Base-by-base conservation (phyloP, 2,329 filamentous ascomycete species). In the Cladorrhinum sp. region DNA sequence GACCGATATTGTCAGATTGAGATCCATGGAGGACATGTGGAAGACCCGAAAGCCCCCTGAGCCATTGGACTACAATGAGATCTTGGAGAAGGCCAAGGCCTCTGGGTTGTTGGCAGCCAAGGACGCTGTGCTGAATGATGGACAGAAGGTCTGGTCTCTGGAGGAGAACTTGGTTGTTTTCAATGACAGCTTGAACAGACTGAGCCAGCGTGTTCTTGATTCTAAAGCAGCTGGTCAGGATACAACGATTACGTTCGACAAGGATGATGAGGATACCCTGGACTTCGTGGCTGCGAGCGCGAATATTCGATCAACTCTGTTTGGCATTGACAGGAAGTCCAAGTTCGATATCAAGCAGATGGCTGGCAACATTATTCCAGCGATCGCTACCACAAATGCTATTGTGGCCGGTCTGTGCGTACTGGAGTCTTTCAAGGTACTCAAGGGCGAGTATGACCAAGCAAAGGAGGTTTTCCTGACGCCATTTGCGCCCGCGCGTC, bases 291-390 rank as follows among this genome's bases (percentile, higher is more conserved):
- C 92, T 1, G 87, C 95, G 0, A 91, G 89, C 67, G 92, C 93
- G 27, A 99, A 99, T 70, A 84, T 99, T 23, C 86, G 95, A 50
- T 95, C 93, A 1, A 81, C 85, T 23, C 82, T 96, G n/a, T 99
- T 99, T 71, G 89, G 87, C 59, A 96, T 99, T 60, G 90, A 93
- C 57, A 78, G 81, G 3, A 93, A 92, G 73, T 96, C 92, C 22
- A 92, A 96, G 61, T 99, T 98, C 71, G 93, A 98, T 71, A 93
- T 95, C 69, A 99, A 99, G 78, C 90, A 99, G 76, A 99, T 98
- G 93, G 95, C 95, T 3, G 95, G 95, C 57, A 99, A 99, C 73
- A 99, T 99, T 69, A 99, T 99, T 63, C 95, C 95, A 1, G 95
- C 95, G 1, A 99, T 99, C 71, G 95, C 95, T 4, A 99, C 95